Conservation (phyloP, 1,139 yeast species). For the Arxiozyma slooffiae region DNA sequence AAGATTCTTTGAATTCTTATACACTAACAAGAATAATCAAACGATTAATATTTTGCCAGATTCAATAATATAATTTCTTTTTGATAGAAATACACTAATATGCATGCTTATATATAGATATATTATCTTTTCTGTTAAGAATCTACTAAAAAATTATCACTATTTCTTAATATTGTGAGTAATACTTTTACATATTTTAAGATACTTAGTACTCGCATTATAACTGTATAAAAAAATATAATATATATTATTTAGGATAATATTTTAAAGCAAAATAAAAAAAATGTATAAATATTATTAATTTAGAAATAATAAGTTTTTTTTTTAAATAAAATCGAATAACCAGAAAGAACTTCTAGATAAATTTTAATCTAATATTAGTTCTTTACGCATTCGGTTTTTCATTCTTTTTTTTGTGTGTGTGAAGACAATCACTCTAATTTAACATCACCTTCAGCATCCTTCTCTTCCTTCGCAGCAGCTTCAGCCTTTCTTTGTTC, state of each 20-base stretch:
- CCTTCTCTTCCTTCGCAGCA: conserved; percentile 21
- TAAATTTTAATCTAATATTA: too few relatives aligned
- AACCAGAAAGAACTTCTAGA: not conserved
- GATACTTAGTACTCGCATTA: not conserved
- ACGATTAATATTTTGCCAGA: conserved; percentile 14
- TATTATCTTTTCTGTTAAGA: too few relatives aligned
- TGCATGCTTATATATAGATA: not conserved
- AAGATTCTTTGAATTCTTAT: conserved; percentile 23
- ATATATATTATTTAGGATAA: too few relatives aligned
- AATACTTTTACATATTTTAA: too few relatives aligned
- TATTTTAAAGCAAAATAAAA: too few relatives aligned
- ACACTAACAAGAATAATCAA: conserved; percentile 25
- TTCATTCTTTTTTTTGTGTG: too few relatives aligned
- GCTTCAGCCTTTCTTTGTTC: conserved; percentile 53
- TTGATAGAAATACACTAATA: not conserved
- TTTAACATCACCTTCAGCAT: conserved; percentile 23
- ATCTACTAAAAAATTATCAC: too few relatives aligned
- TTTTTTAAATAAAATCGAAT: too few relatives aligned
- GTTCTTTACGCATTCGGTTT: not conserved
- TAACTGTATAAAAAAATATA: not conserved
- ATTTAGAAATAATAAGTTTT: too few relatives aligned
- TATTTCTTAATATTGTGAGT: too few relatives aligned
- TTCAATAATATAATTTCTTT: not conserved
- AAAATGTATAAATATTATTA: too few relatives aligned
- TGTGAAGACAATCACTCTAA: conserved; percentile 7